Evolutionary conservation across 305 asterid species (phyloP).

Genomic region (Fraxinus velutina): DNA sequence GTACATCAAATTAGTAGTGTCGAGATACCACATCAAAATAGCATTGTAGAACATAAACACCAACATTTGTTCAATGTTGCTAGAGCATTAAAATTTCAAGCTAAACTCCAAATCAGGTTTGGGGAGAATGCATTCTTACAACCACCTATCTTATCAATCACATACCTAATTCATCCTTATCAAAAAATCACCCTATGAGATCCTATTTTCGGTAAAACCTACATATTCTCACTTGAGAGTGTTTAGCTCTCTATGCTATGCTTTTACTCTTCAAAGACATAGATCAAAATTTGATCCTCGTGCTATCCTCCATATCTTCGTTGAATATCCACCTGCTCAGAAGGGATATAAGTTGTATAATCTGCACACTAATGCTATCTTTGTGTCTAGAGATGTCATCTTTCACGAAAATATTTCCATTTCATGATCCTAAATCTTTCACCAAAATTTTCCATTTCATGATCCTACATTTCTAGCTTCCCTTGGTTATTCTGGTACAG

Average conservation of each 20-base stretch:
- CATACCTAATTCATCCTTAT: too few relatives aligned
- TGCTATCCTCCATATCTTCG: background rate
- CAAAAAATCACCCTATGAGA: background rate
- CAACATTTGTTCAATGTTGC: background rate
- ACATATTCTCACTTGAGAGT: background rate
- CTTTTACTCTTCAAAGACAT: background rate
- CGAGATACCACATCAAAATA: background rate
- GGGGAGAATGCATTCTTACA: too few relatives aligned
- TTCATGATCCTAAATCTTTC: too few relatives aligned
- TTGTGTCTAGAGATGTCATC: background rate
- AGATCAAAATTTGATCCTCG: background rate
- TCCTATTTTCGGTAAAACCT: background rate
- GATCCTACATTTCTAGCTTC: too few relatives aligned
- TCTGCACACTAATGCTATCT: too few relatives aligned
- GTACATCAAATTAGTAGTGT: background rate
- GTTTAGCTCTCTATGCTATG: background rate
- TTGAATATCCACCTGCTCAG: background rate
- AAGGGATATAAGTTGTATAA: background rate
- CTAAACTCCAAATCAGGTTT: too few relatives aligned
- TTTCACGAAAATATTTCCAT: background rate
- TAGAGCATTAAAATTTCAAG: too few relatives aligned
- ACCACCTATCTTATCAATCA: too few relatives aligned
- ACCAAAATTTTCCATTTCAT: too few relatives aligned
- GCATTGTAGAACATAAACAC: background rate
- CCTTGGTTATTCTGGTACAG: too few relatives aligned